Evolutionary conservation across 2,329 filamentous ascomycete genomes (phyloP), one percentile per base, ranked within the genome.

Genomic region (Amphichorda felina): DNA sequence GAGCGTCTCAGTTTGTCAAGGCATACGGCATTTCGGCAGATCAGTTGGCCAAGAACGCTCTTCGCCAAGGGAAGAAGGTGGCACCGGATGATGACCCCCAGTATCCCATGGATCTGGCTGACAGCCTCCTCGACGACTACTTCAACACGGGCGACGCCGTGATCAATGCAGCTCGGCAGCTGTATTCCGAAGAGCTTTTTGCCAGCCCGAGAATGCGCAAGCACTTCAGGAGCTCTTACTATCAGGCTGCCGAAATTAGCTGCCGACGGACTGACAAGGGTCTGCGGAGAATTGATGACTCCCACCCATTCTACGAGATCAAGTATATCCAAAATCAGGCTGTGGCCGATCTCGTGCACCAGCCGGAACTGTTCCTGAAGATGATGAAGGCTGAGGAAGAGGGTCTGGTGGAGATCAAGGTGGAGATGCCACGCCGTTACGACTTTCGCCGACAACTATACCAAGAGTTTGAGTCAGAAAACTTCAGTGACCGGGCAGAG

Each of bases 381-480:
- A 98, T 98, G 91, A 77, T 96, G 56, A 93, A 87, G 55, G 91
- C 91, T 2, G 91, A 98, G 56, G 82, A 91, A 49, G 91, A 98
- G 54, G 88, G 89, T 3, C 66, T 98, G 2, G 72, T 98, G 11
- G 85, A 94, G 40, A 84, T 98, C 37, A 79, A 75, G 45, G 74
- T 96, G 14, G 73, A 72, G 11, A 72, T 96, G 54, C 76, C 85
- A 47, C 77, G 82, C 37, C 79, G 83, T 46, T 74, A 79, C 6
- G 72, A 80, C 24, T 88, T 94, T 63, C 78, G 78, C 39, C 73
- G 76, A 34, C 76, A 82, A 36, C 70, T 98, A 4, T 82, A 86
- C 51, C 70, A 75, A 33, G 82, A 91, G 47, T 94, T 98, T 42
- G 80, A 85, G 42, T 95, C 88, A 1, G 91, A 98, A 56, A 94